Conservation (phyloP, 1,284 basidiomycete species). For the Tylopilus sp. region DNA sequence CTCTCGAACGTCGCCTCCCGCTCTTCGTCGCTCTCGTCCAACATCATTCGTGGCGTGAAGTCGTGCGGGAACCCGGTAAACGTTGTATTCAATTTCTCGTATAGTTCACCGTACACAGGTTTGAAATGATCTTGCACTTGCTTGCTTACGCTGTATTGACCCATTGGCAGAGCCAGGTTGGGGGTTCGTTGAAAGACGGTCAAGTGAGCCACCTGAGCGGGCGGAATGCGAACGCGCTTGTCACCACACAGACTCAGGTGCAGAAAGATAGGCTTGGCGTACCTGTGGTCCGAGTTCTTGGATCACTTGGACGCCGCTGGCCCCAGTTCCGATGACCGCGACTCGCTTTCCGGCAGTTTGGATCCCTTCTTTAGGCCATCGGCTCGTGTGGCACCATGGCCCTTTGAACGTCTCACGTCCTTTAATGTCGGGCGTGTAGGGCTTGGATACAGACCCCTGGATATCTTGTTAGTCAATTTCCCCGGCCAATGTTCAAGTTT, state of each 20-base stretch:
- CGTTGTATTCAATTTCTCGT: conserved; percentile 10
- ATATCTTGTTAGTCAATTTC: neutral
- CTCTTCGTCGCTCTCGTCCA: conserved; percentile 18
- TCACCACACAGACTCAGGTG: neutral
- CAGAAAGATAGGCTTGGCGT: neutral
- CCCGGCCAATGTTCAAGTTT: too few relatives aligned
- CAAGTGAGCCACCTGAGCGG: conserved; percentile 19
- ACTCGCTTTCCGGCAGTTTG: conserved; percentile 21
- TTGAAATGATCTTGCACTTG: conserved; percentile 26
- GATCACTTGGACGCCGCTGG: conserved; percentile 25
- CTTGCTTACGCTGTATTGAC: conserved; percentile 13
- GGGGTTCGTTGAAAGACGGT: conserved; percentile 33
- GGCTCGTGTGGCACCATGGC: conserved; percentile 13
- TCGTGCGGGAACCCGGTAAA: neutral
- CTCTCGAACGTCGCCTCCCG: conserved; percentile 19
- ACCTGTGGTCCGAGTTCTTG: conserved; percentile 29
- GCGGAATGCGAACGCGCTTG: neutral
- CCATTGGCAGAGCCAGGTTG: conserved; percentile 28
- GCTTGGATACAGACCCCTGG: conserved; percentile 21
- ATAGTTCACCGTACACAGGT: conserved; percentile 20
- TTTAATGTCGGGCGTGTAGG: conserved; percentile 22
- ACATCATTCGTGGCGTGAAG: neutral
- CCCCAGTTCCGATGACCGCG: conserved; percentile 24
- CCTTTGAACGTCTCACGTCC: conserved; percentile 23
- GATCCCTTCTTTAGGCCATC: conserved; percentile 25